Conservation (phyloP, 2,329 filamentous ascomycete genomes). For the Xylaria sp. region DNA sequence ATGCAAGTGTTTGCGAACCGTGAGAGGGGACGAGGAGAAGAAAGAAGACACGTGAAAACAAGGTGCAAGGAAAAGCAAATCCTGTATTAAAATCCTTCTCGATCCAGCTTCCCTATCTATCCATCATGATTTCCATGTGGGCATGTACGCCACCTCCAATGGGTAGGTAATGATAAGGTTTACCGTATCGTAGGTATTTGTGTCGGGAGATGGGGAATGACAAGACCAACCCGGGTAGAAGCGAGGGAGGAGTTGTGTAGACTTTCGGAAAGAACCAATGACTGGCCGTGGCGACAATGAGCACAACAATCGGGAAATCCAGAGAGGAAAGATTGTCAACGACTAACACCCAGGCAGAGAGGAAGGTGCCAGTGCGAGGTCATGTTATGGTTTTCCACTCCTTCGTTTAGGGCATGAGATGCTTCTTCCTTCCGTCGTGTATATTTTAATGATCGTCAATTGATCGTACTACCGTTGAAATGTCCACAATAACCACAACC, state of each 20-base stretch:
- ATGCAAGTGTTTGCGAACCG: conserved; percentile 20
- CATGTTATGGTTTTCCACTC: conserved; percentile 9
- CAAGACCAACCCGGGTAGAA: background rate
- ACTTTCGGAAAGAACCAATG: conserved; percentile 9
- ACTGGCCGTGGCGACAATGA: background rate
- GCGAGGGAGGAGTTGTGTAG: background rate
- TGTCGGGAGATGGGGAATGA: conserved; percentile 9
- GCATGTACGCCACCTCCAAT: conserved; percentile 1
- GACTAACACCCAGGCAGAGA: background rate
- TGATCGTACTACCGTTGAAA: background rate
- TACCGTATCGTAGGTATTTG: background rate
- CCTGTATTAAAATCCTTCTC: conserved; percentile 25
- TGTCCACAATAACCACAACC: conserved; percentile 19
- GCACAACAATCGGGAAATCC: background rate
- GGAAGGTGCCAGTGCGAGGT: conserved; percentile 14
- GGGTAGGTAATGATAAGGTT: conserved; percentile 5
- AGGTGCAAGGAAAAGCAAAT: conserved; percentile 6
- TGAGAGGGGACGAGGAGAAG: background rate
- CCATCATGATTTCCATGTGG: conserved; percentile 4
- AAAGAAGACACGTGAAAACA: background rate
- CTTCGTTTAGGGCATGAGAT: background rate
- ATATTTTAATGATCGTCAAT: background rate
- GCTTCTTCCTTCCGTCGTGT: conserved; percentile 13
- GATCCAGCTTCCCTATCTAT: conserved; percentile 16
- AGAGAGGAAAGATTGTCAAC: background rate